These are phyloP conservation scores for Cytospora piceicola DNA, from an alignment of 2,329 filamentous ascomycete species.

Conservation along the genomic window DNA sequence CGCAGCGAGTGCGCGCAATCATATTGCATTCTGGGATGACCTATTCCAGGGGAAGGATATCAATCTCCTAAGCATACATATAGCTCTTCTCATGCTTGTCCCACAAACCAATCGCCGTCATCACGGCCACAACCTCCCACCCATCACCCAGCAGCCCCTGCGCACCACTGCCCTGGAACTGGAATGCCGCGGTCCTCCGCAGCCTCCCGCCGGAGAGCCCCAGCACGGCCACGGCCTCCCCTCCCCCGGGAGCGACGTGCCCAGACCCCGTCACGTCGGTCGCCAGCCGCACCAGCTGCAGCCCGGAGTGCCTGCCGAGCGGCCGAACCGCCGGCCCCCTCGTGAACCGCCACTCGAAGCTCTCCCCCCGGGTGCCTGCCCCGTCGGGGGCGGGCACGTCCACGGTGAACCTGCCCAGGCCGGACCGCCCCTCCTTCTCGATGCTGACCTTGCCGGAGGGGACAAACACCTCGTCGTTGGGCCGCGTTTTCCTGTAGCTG, in stretches of 20 bases:
- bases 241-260: slow-evolving; percentile 8
- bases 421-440: background rate
- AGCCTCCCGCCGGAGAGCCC: background rate
- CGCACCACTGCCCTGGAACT: slow-evolving; percentile 16
- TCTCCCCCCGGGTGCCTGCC: background rate
- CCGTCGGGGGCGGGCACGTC: background rate
- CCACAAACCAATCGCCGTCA: slow-evolving; percentile 19
- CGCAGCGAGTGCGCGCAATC: background rate
- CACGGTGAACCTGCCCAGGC: background rate
- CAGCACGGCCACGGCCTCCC: slow-evolving; percentile 16
- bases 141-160: slow-evolving; percentile 7
- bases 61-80: background rate
- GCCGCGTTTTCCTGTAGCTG: no score
- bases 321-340: slow-evolving; percentile 1
- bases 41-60: background rate
- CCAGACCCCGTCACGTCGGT: slow-evolving; percentile 8
- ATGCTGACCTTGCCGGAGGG: background rate
- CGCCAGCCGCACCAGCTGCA: slow-evolving; percentile 15
- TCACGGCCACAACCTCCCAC: slow-evolving; percentile 14
- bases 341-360: slow-evolving; percentile 15
- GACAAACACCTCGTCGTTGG: background rate
- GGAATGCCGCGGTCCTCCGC: background rate
- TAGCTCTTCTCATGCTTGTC: slow-evolving; percentile 4
- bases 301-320: slow-evolving; percentile 1
- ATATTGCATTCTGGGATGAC: background rate